phyloP scores from a whole-genome alignment of 306 rosid species.

The Senna siamea region DNA sequence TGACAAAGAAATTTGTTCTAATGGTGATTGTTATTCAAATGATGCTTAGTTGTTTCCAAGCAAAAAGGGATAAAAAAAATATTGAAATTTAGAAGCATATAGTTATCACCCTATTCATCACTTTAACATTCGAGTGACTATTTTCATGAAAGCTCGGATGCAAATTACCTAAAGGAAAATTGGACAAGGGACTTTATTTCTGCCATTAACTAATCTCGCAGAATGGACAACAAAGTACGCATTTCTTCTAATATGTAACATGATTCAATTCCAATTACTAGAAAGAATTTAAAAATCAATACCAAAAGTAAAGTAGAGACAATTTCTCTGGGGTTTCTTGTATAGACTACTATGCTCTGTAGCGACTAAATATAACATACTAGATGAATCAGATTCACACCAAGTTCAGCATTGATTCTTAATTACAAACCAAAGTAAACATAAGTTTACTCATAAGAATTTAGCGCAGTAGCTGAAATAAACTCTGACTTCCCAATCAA shows the following conservation, averaged over 20 bases:
- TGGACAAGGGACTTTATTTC: too few species aligned
- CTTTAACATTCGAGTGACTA: constrained; percentile 22
- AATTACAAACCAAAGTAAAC: neutral
- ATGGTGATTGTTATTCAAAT: too few species aligned
- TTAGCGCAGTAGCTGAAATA: neutral
- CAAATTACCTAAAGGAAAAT: too few species aligned
- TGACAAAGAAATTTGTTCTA: too few species aligned
- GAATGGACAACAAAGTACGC: neutral
- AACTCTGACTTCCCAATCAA: neutral
- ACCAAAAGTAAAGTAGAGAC: neutral
- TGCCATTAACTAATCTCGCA: too few species aligned
- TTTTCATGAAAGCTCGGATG: too few species aligned
- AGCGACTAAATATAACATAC: too few species aligned
- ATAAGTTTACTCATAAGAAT: neutral
- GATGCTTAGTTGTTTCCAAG: too few species aligned
- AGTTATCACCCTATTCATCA: too few species aligned
- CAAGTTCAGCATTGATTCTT: neutral
- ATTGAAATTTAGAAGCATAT: too few species aligned
- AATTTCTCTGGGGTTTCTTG: neutral
- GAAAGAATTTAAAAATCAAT: constrained; percentile 3
- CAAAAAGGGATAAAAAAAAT: too few species aligned
- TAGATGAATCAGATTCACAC: neutral
- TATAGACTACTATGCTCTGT: too few species aligned
- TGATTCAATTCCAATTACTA: neutral
- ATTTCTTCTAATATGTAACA: neutral